Conservation (phyloP, 805 yeast species). For the Candida andamanensis region DNA sequence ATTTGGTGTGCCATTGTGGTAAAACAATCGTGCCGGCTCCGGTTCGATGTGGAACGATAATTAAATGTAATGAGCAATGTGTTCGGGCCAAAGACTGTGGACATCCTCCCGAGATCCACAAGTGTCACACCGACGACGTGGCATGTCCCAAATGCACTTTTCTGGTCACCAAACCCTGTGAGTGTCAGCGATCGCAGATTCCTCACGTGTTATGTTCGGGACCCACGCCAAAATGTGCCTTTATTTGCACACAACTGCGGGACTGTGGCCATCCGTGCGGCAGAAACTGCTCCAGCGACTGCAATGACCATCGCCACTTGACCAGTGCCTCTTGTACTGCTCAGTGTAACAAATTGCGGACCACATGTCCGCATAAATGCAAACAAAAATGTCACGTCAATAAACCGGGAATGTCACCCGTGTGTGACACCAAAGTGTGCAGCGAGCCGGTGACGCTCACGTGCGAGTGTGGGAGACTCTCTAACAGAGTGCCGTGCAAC, state of each 20-base stretch:
- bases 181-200: conserved; percentile 54
- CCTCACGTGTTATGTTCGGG: conserved; percentile 69
- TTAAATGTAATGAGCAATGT: conserved; percentile 65
- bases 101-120: conserved; percentile 63
- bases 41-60: conserved; percentile 71
- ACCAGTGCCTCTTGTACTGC: conserved; percentile 45
- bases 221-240: conserved; percentile 58
- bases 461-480: conserved; percentile 64
- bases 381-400: conserved; percentile 56
- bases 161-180: conserved; percentile 51
- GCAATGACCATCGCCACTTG: conserved; percentile 57
- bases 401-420: conserved; percentile 25
- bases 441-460: conserved; percentile 41
- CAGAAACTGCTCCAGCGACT: conserved; percentile 52
- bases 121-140: conserved; percentile 60
- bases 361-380: conserved; percentile 67
- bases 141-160: conserved; percentile 73
- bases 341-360: conserved; percentile 49
- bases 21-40: conserved; percentile 75
- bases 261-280: conserved; percentile 46
- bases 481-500: conserved; percentile 50
- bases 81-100: conserved; percentile 58
- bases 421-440: conserved; percentile 54
- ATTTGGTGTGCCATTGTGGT: conserved; percentile 77
- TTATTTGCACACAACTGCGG: conserved; percentile 25